A percentile compares a stretch with the other conserved stretches of the same genome.
phyloP scores from a whole-genome alignment of 225 moss, liverwort and hornwort species.

The Takakia lepidozioides region DNA sequence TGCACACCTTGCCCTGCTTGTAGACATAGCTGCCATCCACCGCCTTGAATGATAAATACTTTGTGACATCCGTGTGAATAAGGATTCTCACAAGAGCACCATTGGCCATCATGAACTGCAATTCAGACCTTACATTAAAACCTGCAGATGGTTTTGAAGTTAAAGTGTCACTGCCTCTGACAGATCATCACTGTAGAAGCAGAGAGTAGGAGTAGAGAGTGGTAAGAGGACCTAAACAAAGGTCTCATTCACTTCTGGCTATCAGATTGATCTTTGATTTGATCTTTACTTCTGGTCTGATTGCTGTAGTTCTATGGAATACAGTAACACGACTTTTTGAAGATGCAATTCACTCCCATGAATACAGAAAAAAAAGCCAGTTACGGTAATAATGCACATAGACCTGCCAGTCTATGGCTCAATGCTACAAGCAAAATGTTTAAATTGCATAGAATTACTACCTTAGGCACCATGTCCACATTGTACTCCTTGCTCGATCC shows the following conservation, averaged over 20 bases:
- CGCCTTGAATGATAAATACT: constrained; percentile 87
- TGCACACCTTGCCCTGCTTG: constrained; percentile 88
- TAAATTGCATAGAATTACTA: constrained; percentile 3
- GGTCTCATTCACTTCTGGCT: too few relatives aligned
- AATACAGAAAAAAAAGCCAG: too few relatives aligned
- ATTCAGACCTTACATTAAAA: constrained; percentile 3
- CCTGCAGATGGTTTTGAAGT: constrained; percentile 4
- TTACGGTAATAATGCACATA: too few relatives aligned
- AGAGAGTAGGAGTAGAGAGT: too few relatives aligned
- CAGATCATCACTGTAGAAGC: neutral
- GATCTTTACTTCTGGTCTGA: too few relatives aligned
- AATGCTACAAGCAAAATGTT: neutral
- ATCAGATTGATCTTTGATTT: too few relatives aligned
- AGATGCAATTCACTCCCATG: too few relatives aligned
- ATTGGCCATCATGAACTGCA: constrained; percentile 98
- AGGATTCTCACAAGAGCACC: constrained; percentile 90
- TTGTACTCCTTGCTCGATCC: constrained; percentile 94
- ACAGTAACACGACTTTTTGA: too few relatives aligned
- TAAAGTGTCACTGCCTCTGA: constrained; percentile 8
- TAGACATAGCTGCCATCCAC: constrained; percentile 94
- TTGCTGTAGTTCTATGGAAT: too few relatives aligned
- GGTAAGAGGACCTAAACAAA: too few relatives aligned
- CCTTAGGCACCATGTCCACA: constrained; percentile 94
- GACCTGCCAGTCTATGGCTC: too few relatives aligned
- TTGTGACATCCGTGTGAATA: constrained; percentile 94